Conservation (phyloP, 371 early-diverging fungal species). For the Rhizopus stolonifer region DNA sequence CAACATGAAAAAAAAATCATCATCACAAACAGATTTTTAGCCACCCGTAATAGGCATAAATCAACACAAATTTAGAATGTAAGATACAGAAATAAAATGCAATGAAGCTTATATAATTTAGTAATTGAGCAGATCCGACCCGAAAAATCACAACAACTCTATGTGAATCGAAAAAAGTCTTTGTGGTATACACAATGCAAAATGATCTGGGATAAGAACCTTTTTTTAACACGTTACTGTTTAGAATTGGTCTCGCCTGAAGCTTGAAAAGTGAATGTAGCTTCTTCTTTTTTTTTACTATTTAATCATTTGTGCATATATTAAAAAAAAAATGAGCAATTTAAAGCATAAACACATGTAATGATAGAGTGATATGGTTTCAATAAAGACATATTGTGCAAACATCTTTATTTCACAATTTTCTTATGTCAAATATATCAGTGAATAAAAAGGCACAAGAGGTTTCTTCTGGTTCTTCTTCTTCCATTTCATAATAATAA, state of each 20-base stretch:
- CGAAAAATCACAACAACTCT: slow-evolving; percentile 15
- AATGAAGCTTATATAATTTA: neutral
- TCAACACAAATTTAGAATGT: slow-evolving; percentile 19
- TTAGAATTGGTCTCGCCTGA: too few relatives aligned
- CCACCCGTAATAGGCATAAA: slow-evolving; percentile 13
- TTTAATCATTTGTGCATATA: too few relatives aligned
- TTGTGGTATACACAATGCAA: slow-evolving; percentile 23
- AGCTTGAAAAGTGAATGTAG: too few relatives aligned
- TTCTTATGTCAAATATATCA: neutral
- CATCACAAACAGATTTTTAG: slow-evolving; percentile 5
- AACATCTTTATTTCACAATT: neutral
- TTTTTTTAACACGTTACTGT: too few relatives aligned
- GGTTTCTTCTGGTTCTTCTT: slow-evolving; percentile 5
- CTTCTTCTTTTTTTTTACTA: too few relatives aligned
- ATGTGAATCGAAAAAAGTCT: slow-evolving; percentile 4
- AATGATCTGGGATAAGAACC: too few relatives aligned
- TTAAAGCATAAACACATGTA: too few relatives aligned
- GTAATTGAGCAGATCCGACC: slow-evolving; percentile 15
- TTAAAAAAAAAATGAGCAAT: too few relatives aligned
- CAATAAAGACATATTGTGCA: too few relatives aligned
- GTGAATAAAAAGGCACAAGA: neutral
- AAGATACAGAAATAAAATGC: slow-evolving; percentile 2
- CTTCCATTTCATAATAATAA: slow-evolving; percentile 8
- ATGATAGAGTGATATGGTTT: too few relatives aligned
- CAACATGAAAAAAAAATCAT: slow-evolving; percentile 9